phyloP scores from a whole-genome alignment of 768 basidiomycete genomes.

The Termitomyces sp. region DNA sequence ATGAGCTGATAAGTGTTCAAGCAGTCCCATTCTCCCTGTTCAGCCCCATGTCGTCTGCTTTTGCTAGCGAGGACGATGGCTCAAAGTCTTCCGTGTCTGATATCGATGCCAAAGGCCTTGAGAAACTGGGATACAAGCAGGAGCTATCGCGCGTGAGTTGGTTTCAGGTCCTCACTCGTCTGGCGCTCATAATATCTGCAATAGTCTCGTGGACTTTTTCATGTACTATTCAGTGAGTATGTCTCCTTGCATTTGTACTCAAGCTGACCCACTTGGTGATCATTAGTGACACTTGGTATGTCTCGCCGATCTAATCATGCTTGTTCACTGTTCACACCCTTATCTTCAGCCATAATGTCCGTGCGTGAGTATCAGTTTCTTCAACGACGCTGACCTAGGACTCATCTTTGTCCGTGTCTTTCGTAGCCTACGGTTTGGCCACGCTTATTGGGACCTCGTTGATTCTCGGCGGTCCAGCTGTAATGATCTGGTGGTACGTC shows the following conservation, averaged over 20 bases:
- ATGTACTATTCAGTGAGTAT: constrained; percentile 51
- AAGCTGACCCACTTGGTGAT: background rate
- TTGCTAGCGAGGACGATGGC: constrained; percentile 1
- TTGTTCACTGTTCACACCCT: background rate
- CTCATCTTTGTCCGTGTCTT: background rate
- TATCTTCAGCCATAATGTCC: constrained; percentile 48
- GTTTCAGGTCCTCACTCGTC: background rate
- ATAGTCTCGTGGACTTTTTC: constrained; percentile 46
- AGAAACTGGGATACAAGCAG: constrained; percentile 52
- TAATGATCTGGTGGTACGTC: constrained; percentile 58
- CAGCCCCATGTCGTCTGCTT: background rate
- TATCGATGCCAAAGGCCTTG: constrained; percentile 26
- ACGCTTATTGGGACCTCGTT: constrained; percentile 54
- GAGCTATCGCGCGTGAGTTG: constrained; percentile 44
- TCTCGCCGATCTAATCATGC: background rate
- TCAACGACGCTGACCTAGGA: background rate
- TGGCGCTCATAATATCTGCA: background rate
- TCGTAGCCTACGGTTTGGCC: constrained; percentile 46
- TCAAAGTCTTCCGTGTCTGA: background rate
- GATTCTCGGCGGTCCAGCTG: constrained; percentile 48
- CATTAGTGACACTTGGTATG: constrained; percentile 45
- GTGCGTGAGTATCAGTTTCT: constrained; percentile 40
- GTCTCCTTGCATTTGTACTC: background rate
- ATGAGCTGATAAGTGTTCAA: background rate
- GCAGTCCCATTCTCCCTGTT: background rate